Evolutionary conservation across 192 early-diverging fungal species (phyloP).

Genomic region (Rhizophagus clarus): DNA sequence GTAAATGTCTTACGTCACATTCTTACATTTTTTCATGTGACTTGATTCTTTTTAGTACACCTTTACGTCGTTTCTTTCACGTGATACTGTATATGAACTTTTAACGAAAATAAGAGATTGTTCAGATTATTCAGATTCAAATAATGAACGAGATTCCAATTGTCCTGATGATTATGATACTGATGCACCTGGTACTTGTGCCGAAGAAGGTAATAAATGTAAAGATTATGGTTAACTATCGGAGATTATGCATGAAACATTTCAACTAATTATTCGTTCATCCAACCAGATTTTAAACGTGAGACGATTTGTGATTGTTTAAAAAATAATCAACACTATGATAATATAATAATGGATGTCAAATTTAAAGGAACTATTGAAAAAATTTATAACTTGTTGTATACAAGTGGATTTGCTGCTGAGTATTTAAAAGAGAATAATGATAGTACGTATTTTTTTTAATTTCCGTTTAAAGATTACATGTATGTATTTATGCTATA

Average conservation of each 20-base stretch:
- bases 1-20: background rate
- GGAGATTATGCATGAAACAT: background rate
- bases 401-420: constrained; percentile 38
- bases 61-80: constrained; percentile 85
- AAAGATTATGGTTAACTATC: background rate
- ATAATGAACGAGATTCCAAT: background rate
- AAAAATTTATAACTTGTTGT: constrained; percentile 42
- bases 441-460: constrained; percentile 1
- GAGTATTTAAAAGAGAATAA: constrained; percentile 35
- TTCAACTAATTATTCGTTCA: background rate
- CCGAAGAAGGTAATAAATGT: background rate
- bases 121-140: constrained; percentile 2
- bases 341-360: constrained; percentile 31
- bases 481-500: background rate
- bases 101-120: constrained; percentile 67
- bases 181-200: no score
- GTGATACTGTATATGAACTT: constrained; percentile 76
- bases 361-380: constrained; percentile 40
- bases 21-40: background rate
- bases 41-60: constrained; percentile 53
- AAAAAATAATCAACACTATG: constrained; percentile 39
- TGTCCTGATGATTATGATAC: background rate
- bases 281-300: no score
- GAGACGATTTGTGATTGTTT: constrained; percentile 39
- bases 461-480: background rate